Evolutionary conservation across 2,329 filamentous ascomycete genomes (phyloP).

Genomic region (Dothideomycetidae sp.): DNA sequence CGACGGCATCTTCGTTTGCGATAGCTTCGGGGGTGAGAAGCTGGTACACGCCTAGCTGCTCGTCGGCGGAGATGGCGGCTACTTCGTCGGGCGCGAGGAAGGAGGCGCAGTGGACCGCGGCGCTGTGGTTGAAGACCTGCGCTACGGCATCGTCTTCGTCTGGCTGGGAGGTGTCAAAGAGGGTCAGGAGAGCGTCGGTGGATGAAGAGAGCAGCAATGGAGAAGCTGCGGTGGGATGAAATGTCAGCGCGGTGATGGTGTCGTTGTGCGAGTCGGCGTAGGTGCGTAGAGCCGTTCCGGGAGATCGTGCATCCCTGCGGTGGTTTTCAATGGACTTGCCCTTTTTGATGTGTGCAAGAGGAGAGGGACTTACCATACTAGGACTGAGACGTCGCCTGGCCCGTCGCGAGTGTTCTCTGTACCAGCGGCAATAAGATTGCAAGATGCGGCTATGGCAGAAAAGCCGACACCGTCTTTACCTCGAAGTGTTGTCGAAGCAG

Average conservation of each 20-base stretch:
- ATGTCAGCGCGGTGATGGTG: constrained; percentile 43
- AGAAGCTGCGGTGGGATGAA: constrained; percentile 31
- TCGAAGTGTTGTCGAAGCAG: background rate
- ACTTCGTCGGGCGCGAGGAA: constrained; percentile 53
- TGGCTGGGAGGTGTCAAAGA: constrained; percentile 55
- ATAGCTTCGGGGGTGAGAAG: constrained; percentile 49
- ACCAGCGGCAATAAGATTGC: constrained; percentile 52
- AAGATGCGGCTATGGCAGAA: constrained; percentile 49
- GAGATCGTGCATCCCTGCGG: constrained; percentile 28
- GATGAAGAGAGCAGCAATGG: constrained; percentile 59
- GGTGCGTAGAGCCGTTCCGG: constrained; percentile 23
- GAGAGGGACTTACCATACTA: constrained; percentile 15
- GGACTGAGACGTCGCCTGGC: constrained; percentile 25
- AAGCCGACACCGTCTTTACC: constrained; percentile 36
- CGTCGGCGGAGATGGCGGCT: constrained; percentile 63
- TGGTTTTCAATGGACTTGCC: background rate
- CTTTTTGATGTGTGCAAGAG: background rate
- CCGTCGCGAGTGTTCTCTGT: constrained; percentile 42
- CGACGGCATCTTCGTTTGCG: constrained; percentile 36
- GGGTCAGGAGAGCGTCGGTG: constrained; percentile 65
- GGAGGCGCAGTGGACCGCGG: constrained; percentile 59
- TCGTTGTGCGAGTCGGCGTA: constrained; percentile 39
- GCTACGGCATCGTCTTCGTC: constrained; percentile 67
- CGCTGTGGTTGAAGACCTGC: constrained; percentile 64
- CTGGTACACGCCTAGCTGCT: constrained; percentile 60